phyloP scores from a whole-genome alignment of 176 grass and related monocot genomes.

The Olyra latifolia region DNA sequence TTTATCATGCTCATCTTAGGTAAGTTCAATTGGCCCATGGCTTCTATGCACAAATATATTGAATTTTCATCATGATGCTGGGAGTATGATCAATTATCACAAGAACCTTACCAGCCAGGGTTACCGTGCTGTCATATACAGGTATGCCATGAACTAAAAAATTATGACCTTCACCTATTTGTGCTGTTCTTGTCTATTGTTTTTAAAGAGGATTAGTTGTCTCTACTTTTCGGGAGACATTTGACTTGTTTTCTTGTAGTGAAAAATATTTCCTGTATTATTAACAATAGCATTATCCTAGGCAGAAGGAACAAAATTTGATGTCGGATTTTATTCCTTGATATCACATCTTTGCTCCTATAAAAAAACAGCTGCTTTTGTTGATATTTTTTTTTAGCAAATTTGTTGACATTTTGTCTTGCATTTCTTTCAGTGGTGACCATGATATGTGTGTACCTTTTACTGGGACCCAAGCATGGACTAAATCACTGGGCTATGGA shows the following conservation, averaged over 20 bases:
- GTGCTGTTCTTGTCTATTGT: neutral
- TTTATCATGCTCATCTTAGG: constrained; percentile 45
- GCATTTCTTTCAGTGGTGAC: constrained; percentile 65
- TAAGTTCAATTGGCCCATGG: constrained; percentile 61
- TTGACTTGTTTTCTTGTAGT: neutral
- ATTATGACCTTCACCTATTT: neutral
- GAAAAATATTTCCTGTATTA: neutral
- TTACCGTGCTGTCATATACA: constrained; percentile 85
- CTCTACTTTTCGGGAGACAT: neutral
- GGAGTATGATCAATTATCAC: constrained; percentile 94
- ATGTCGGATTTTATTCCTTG: neutral
- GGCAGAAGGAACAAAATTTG: neutral
- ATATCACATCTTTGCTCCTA: neutral
- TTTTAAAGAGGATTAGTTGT: neutral
- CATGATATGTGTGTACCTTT: constrained; percentile 97
- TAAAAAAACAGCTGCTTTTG: neutral
- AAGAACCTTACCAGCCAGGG: constrained; percentile 75
- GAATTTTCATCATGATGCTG: constrained; percentile 62
- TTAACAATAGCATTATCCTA: neutral
- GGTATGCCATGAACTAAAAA: constrained; percentile 41
- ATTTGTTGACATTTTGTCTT: neutral
- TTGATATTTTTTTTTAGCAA: neutral
- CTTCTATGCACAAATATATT: constrained; percentile 54
- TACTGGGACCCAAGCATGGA: constrained; percentile 87
- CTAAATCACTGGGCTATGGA: constrained; percentile 64